phyloP scores from a whole-genome alignment of 257 asterid genomes.

The Gynochthodes officinalis region DNA sequence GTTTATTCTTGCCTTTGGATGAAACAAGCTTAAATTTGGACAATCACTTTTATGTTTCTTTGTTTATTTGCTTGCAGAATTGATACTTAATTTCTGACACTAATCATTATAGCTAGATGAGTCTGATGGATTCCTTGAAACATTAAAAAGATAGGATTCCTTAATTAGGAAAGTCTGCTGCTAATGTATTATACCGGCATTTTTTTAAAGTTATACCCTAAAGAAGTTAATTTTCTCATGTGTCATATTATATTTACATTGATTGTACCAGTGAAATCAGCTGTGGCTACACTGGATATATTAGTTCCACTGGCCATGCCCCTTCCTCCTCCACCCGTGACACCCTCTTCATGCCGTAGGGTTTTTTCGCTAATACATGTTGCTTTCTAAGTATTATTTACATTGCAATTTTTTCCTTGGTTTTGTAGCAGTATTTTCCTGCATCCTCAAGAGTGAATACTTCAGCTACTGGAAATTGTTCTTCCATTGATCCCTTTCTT shows the following conservation, averaged over 20 bases:
- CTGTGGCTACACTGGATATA: not conserved
- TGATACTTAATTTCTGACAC: not conserved
- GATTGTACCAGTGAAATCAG: not conserved
- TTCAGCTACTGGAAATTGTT: constrained; percentile 20
- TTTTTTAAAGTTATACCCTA: not conserved
- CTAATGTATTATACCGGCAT: not conserved
- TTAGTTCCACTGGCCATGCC: not conserved
- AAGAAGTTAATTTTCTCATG: too few relatives aligned
- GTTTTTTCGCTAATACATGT: too few relatives aligned
- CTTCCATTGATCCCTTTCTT: constrained; percentile 19
- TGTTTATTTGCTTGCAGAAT: not conserved
- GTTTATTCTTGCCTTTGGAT: not conserved
- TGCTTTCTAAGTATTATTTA: not conserved
- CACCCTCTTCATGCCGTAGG: too few relatives aligned
- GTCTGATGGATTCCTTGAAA: not conserved
- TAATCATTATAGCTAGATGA: not conserved
- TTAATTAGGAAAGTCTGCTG: not conserved
- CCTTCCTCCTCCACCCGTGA: not conserved
- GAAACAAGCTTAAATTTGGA: too few relatives aligned
- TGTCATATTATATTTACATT: too few relatives aligned
- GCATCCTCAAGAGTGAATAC: constrained; percentile 17
- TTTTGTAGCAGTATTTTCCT: constrained; percentile 37
- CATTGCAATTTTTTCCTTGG: not conserved
- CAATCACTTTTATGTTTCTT: too few relatives aligned
- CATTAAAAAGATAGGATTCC: not conserved